Base-by-base conservation (phyloP, 495 filamentous ascomycete species). In the Aspergillus diversus region DNA sequence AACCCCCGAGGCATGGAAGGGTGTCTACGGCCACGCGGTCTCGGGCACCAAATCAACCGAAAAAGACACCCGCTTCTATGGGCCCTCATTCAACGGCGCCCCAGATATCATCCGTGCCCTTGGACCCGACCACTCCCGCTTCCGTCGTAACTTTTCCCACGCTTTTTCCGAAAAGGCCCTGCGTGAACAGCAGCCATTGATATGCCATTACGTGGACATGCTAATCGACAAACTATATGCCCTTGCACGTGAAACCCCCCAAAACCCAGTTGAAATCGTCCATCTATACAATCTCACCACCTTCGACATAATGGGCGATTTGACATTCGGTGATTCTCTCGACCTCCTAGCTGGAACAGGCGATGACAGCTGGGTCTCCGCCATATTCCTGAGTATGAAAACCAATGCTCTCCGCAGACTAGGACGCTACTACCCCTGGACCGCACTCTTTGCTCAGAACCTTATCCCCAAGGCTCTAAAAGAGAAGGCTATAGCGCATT, bases 241-340 rank as follows among this genome's bases (percentile, higher is more conserved):
- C 46, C 16, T 48, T 48, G 16, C 34, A 21, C 17, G 34, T 13
- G 9, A 7, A 48, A 16, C 21, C 55, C 51, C 31, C 42, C 35
- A 33, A 27, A 16, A 37, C 21, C 34, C 60, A 48, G 35, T 78
- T 37, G 75, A 86, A 63, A 75, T 86, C 34, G 70, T 69, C 21
- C 64, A 73, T 8, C 80, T 77, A 81, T 80, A 77, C 56, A 83
- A 85, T 60, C 85, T 75, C 17, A 74, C 74, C 4, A 84, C 82
- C 0, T 88, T 88, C 64, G 85, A 89, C 60, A 80, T 88, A 51
- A 82, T 88, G 50, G 83, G 83, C 0, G 83, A 87, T 60, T 73
- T 87, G 21, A 71, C 78, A 1, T 86, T 86, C 60, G 81, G 80
- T 0, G 80, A 85, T 55, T 71, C 83, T 0, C 81, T 87, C 53